A percentile compares a stretch with the other conserved stretches of the same genome.
Evolutionary conservation across 2,329 filamentous ascomycete genomes (phyloP).

Genomic region (Aspergillus puulaauensis): DNA sequence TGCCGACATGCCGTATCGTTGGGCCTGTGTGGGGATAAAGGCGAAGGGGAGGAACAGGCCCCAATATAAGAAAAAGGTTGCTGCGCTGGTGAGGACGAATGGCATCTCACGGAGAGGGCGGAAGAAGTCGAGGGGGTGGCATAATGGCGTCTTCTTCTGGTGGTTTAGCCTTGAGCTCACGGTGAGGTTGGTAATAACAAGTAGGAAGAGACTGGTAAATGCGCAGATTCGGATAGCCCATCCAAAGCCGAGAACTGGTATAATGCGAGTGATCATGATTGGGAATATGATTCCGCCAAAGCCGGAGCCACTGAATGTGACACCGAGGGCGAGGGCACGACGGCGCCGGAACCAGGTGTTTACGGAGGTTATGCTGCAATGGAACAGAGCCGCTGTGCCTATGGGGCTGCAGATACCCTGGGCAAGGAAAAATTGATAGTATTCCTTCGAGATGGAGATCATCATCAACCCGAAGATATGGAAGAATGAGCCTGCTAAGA

Average conservation of each 20-base stretch:
- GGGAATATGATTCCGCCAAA: conserved; percentile 60
- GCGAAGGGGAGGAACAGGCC: conserved; percentile 17
- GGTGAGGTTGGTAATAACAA: conserved; percentile 49
- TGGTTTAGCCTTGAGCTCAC: conserved; percentile 47
- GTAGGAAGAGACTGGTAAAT: conserved; percentile 61
- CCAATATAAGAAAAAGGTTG: conserved; percentile 44
- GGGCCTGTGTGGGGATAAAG: conserved; percentile 14
- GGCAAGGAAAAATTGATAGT: conserved; percentile 56
- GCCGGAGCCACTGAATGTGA: conserved; percentile 54
- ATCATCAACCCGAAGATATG: conserved; percentile 61
- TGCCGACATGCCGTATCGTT: conserved; percentile 12
- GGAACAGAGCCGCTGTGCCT: conserved; percentile 52
- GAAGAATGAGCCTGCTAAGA: conserved; percentile 51
- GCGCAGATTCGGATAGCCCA: conserved; percentile 58
- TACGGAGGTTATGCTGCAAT: conserved; percentile 34
- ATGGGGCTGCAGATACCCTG: conserved; percentile 55
- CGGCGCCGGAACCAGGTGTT: conserved; percentile 55
- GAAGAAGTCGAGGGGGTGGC: conserved; percentile 9
- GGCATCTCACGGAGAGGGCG: conserved; percentile 11
- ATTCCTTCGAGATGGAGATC: conserved; percentile 51
- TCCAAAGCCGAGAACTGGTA: conserved; percentile 52
- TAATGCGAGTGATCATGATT: conserved; percentile 57
- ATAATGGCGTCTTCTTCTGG: conserved; percentile 3
- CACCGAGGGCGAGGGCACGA: conserved; percentile 54
- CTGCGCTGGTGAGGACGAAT: conserved; percentile 18